Conservation (phyloP, 148 eudicot genomes). For the Arbutus unedo region DNA sequence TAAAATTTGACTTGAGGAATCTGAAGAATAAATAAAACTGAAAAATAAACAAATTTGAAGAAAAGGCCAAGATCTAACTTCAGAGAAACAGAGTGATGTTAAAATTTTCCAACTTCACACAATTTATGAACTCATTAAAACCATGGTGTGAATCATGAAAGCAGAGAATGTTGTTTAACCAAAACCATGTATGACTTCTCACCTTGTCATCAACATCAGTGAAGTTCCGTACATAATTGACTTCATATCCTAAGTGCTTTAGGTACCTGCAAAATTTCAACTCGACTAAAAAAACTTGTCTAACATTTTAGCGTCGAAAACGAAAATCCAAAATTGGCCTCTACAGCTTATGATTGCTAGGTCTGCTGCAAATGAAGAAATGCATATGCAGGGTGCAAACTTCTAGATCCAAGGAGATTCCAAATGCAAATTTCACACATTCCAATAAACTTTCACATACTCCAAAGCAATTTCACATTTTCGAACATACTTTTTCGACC, state of each 20-base stretch:
- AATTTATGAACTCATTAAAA: conserved; percentile 4
- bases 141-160: not conserved
- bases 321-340: not conserved
- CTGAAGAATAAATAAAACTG: not conserved
- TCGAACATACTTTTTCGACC: not conserved
- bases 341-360: not conserved
- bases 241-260: conserved; percentile 65
- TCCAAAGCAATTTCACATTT: not conserved
- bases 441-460: not conserved
- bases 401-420: not conserved
- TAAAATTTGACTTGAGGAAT: not conserved
- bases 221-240: conserved; percentile 84
- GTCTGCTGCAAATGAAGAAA: not conserved
- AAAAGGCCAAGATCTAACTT: not conserved
- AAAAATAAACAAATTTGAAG: not conserved
- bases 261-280: conserved; percentile 55
- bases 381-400: not conserved
- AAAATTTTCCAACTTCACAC: not conserved
- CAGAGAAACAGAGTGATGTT: not conserved
- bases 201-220: conserved; percentile 99
- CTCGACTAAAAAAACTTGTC: not conserved
- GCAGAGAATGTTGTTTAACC: not conserved
- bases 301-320: not conserved
- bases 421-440: not conserved
- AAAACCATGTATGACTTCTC: conserved; percentile 23